Base-by-base conservation (phyloP, 768 basidiomycete species). In the Russula olivacea region DNA sequence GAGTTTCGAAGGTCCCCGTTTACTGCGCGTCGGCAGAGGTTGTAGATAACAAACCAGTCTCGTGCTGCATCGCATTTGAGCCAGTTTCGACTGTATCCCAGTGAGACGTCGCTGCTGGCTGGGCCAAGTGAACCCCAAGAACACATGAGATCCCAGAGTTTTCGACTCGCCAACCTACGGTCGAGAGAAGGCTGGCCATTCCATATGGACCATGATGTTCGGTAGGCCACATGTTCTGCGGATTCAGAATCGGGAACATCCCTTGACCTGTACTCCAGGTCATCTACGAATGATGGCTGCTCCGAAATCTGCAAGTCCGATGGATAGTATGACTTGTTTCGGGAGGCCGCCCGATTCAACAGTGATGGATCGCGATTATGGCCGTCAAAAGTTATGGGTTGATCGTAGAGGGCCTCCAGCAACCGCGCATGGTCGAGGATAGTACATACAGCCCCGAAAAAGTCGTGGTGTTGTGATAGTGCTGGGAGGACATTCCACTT, bases 1-100 rank as follows among this genome's bases (percentile, higher is more conserved):
- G 14, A 36, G 17, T 34, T 58, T 30, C 45, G 38, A 30, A 19
- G 32, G 41, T 36, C 21, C 15, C 5, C 14, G 5, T 14, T 9
- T 32, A 30, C 14, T 3, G 32, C 41, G 14, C 7, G n/a, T 14
- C 43, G 51, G 43, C 56, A 63, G 51, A 63, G 51, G 10, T 58
- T 14, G n/a, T 63, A 63, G 5, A 63, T 54, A 15, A 4, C n/a
- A 6, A 63, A 14, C 61, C 61, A 63, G 53, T 63, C 61, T 19
- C 23, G 43, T 21, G 17, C 15, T n/a, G 9, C 61, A 40, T 63
- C 34, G 6, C 53, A 58, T 14, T 63, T 25, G 9, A 63, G 61
- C 61, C 61, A 63, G 25, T 58, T 47, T 23, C 25, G 56, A 53
- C 56, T 58, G 43, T 63, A 63, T 43, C 36, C 19, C 25, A 53